Base-by-base conservation (phyloP, 768 basidiomycete genomes). In the Cubamyces sp. region DNA sequence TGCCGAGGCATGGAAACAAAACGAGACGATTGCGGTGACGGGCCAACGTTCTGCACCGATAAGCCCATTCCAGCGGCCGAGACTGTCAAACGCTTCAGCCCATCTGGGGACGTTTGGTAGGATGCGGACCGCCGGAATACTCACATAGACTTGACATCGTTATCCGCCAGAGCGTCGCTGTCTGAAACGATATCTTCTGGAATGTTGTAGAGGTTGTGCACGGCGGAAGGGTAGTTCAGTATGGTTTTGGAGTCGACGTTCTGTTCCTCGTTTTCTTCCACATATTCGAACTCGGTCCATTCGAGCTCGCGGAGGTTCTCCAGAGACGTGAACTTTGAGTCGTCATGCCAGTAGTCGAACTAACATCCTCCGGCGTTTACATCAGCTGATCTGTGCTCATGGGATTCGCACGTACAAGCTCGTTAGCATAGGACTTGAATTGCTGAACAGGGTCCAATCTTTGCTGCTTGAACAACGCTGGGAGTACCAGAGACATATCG, bases 381-480 rank as follows among this genome's bases (percentile, higher is more conserved):
- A 15, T 62, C 16, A 54, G 52, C 9, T 3, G 0, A 39, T n/a
- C 28, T n/a, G 23, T 16, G n/a, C 5, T 42, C 3, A 5, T 12
- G 18, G 3, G 11, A 14, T 3, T 0, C 5, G 18, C 14, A 54
- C 68, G 56, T 18, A 74, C 74, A n/a, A 75, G 51, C 7, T 73
- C 74, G 62, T 65, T 67, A 7, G 74, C 71, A 5, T 66, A 67
- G 14, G 57, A 61, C 48, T 69, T 69, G 59, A 75, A 71, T 51
- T 73, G 68, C 26, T 69, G 61, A 3, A 14, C 58, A 0, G 64
- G 45, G 30, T 74, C 69, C 3, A 73, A 50, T 30, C 70, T 69
- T 49, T 73, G 67, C 21, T 73, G 68, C 45, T 70, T 62, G 60
- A 74, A 74, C 11, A 68, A 68, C 2, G 70, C 73, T 74, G 49